These are phyloP conservation scores for Pseudoturritis turrita DNA, from an alignment of 345 rosid species.

Conservation along the genomic window DNA sequence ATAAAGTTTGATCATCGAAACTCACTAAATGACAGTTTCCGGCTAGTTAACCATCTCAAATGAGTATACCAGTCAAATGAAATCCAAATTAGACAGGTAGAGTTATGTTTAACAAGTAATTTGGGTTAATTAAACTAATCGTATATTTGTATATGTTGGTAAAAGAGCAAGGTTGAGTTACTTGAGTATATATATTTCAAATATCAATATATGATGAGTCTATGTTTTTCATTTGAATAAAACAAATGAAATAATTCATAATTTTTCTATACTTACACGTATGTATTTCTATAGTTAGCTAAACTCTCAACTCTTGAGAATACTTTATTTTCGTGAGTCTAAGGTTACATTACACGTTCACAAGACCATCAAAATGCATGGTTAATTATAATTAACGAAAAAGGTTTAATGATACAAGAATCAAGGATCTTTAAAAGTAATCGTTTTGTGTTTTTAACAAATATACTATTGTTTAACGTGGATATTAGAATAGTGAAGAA, in stretches of 20 bases:
- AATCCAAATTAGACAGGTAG: no score
- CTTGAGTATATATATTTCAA: no score
- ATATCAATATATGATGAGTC: no score
- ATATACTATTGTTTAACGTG: not conserved
- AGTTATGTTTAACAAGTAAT: no score
- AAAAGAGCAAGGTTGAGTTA: no score
- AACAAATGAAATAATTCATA: not conserved
- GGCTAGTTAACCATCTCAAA: no score
- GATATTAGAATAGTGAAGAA: slow-evolving; percentile 16
- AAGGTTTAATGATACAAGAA: not conserved
- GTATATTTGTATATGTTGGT: no score
- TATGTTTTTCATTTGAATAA: no score
- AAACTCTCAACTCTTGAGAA: not conserved
- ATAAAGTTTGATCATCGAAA: no score
- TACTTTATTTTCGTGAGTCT: not conserved
- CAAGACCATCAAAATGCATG: not conserved
- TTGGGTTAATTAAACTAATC: no score
- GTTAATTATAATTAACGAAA: not conserved
- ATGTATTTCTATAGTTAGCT: not conserved
- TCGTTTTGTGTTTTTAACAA: not conserved
- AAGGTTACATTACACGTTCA: not conserved
- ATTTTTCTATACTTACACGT: not conserved
- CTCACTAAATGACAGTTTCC: no score
- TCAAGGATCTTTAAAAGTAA: slow-evolving; percentile 3
- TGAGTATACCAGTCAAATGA: no score